phyloP scores from a whole-genome alignment of 495 filamentous ascomycete genomes.

The Annulohypoxylon nitens region DNA sequence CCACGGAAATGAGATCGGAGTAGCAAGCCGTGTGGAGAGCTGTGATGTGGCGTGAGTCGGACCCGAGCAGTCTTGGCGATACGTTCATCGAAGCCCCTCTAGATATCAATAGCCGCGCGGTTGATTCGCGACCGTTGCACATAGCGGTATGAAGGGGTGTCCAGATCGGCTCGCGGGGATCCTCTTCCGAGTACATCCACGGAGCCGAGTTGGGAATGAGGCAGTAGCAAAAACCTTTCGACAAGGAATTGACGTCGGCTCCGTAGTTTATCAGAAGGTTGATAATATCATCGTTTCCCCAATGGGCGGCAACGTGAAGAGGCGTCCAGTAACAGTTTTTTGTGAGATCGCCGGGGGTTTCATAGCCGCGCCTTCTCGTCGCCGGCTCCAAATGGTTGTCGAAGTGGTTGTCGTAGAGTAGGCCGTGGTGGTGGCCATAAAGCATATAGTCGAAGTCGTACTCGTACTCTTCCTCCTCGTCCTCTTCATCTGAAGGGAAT shows the following conservation, averaged over 20 bases:
- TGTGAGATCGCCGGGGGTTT: background rate
- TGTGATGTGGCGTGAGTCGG: constrained; percentile 10
- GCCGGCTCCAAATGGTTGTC: background rate
- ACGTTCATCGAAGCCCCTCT: constrained; percentile 50
- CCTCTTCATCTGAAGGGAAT: background rate
- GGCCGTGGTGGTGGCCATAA: too few species aligned
- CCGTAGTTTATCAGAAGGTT: constrained; percentile 50
- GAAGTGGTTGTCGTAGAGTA: background rate
- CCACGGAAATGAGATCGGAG: background rate
- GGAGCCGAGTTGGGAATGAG: constrained; percentile 6
- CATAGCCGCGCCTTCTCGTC: background rate
- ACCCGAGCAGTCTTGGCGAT: constrained; percentile 1
- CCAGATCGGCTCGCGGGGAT: constrained; percentile 40
- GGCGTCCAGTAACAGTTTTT: constrained; percentile 42
- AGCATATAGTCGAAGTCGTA: background rate
- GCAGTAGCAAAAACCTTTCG: constrained; percentile 52
- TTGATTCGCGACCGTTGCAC: constrained; percentile 51
- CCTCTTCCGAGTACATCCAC: background rate
- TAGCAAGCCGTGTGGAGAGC: constrained; percentile 41
- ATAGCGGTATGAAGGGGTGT: constrained; percentile 56
- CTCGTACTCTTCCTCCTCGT: background rate
- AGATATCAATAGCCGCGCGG: constrained; percentile 52
- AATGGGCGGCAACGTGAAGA: constrained; percentile 55
- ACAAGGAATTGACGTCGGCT: constrained; percentile 43
- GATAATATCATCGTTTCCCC: constrained; percentile 51